phyloP scores from a whole-genome alignment of 2,329 filamentous ascomycete species.

The Stachybotrys elegans region DNA sequence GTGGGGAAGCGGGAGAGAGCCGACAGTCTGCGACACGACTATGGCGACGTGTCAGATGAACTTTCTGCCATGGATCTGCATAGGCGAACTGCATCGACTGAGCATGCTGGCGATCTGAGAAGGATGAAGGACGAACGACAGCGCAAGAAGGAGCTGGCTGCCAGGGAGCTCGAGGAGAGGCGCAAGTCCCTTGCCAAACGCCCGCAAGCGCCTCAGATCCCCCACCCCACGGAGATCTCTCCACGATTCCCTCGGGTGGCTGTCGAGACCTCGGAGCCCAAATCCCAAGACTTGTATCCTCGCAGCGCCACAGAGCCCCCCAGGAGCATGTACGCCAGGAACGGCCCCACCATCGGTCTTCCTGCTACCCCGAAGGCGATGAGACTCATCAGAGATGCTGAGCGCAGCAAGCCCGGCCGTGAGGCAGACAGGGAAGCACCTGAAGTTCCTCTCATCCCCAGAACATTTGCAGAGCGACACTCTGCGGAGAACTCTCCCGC shows the following conservation, averaged over 20 bases:
- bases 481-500: constrained; percentile 30
- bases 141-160: constrained; percentile 67
- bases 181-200: constrained; percentile 77
- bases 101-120: constrained; percentile 49
- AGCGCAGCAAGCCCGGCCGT: constrained; percentile 33
- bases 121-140: constrained; percentile 56
- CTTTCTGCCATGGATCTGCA: constrained; percentile 23
- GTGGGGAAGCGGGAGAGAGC: constrained; percentile 30
- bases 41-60: constrained; percentile 23
- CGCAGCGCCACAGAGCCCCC: constrained; percentile 64
- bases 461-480: constrained; percentile 37
- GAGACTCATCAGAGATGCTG: constrained; percentile 67
- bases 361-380: constrained; percentile 89
- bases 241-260: constrained; percentile 18
- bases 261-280: constrained; percentile 40
- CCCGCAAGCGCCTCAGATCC: constrained; percentile 74
- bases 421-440: constrained; percentile 42
- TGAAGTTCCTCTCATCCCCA: constrained; percentile 49
- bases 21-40: constrained; percentile 30
- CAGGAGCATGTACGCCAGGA: constrained; percentile 43
- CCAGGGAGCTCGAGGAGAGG: constrained; percentile 82
- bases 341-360: constrained; percentile 62
- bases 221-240: constrained; percentile 59
- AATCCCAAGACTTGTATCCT: constrained; percentile 39
- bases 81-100: constrained; percentile 34